Percentiles rank a stretch among this genome's conserved stretches.
These are phyloP conservation scores for Prinsepia uniflora DNA, from an alignment of 306 rosid genomes.

Conservation along the genomic window DNA sequence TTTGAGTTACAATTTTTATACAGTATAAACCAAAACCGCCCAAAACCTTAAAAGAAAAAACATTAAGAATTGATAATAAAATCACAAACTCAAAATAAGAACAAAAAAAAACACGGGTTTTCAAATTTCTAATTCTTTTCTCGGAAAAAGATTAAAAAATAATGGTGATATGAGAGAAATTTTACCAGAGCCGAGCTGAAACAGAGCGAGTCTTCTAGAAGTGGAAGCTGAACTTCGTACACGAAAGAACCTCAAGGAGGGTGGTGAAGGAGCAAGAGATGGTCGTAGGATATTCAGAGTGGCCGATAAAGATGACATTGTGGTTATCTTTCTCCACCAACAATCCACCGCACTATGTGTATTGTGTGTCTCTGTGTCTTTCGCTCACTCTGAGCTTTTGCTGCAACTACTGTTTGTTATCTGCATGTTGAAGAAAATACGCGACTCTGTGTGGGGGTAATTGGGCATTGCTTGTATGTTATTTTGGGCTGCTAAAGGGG, in stretches of 20 bases:
- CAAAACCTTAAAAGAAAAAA: neutral
- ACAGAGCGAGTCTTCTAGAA: conserved; percentile 42
- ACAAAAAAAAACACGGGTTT: neutral
- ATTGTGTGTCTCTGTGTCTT: neutral
- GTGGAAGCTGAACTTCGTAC: conserved; percentile 26
- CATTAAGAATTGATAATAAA: neutral
- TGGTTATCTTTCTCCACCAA: neutral
- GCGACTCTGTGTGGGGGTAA: neutral
- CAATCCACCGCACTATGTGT: neutral
- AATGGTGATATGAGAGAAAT: neutral
- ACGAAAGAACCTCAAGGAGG: conserved; percentile 3
- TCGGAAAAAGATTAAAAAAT: neutral
- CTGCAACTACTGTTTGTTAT: neutral
- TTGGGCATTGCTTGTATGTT: neutral
- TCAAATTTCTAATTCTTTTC: neutral
- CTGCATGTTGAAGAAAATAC: neutral
- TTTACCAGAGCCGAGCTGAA: conserved; percentile 47
- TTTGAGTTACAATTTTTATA: neutral
- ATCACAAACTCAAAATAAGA: neutral
- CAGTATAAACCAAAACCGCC: neutral
- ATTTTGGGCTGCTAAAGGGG: neutral
- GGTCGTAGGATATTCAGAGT: conserved; percentile 17
- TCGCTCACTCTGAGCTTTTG: neutral
- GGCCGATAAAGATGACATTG: conserved; percentile 19
- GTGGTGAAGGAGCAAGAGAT: conserved; percentile 12